Evolutionary conservation across 2,329 filamentous ascomycete species (phyloP), one percentile per base, ranked within the genome.

Genomic region (Alternaria sp.): DNA sequence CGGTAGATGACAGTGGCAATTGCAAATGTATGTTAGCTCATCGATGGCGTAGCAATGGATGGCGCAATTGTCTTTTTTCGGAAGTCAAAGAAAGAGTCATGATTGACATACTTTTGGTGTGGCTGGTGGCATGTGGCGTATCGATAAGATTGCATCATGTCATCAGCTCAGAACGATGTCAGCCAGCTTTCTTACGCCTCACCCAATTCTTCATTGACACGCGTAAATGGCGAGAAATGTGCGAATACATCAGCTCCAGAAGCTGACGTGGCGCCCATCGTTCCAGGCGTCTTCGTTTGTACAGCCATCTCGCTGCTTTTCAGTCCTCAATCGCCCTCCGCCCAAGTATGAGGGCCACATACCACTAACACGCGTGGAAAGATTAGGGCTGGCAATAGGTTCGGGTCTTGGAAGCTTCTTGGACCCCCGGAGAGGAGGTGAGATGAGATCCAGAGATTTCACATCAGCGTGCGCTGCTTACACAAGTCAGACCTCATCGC

Each of bases 261-360:
- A 54, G 53, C 59, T 64, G 20, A n/a, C n/a, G 18, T 12, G 30
- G 22, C 12, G 44, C 4, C n/a, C 48, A 46, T 8, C 38, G 5
- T 34, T 34, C 22, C 54, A 36, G 11, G 3, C 22, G 32, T 30
- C 30, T 12, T 34, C 46, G n/a, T 41, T 41, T 32, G 49, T 14
- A 47, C 54, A 53, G 11, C 30, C 59, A 18, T 20, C 18, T 8
- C 82, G 86, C 63, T 75, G 78, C 34, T 96, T 97, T 83, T 96
- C 94, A 43, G 87, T 93, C 64, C 87, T 96, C 70, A 91, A 91
- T 78, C 91, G 95, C 7, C 94, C 94, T 51, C 86, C 87, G 26
- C 92, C 93, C 58, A 95, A 92, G 72, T 98, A 98, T 81, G 89
- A 91, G 1, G 93, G 93, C 79, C 95, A 99, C 86, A 88, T 98